Evolutionary conservation across 306 rosid species (phyloP).

Genomic region (Inga laurina): DNA sequence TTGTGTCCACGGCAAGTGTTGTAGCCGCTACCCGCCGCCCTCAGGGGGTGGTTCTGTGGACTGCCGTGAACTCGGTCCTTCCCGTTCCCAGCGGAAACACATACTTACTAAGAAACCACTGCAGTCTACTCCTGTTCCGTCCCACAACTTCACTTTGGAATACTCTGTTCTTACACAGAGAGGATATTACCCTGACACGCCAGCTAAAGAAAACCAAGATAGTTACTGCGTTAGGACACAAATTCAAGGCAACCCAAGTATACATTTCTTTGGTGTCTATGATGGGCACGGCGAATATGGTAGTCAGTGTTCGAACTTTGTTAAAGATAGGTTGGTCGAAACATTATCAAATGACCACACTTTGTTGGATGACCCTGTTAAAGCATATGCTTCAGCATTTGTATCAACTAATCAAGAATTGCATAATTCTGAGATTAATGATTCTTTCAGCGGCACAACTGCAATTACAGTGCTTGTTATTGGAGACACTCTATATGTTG

Average conservation of each 20-base stretch:
- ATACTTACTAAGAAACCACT: conserved; percentile 67
- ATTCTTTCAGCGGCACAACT: conserved; percentile 94
- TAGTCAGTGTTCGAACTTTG: conserved; percentile 75
- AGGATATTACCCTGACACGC: conserved; percentile 93
- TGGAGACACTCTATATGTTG: conserved; percentile 75
- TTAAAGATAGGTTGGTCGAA: conserved; percentile 68
- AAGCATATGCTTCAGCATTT: conserved; percentile 74
- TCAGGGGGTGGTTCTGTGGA: conserved; percentile 62
- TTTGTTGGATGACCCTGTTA: conserved; percentile 70
- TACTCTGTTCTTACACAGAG: conserved; percentile 82
- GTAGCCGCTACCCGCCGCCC: conserved; percentile 52
- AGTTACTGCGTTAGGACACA: conserved; percentile 69
- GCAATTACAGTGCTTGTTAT: conserved; percentile 85
- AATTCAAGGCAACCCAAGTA: conserved; percentile 72
- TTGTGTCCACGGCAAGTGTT: conserved; percentile 84
- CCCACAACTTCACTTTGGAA: conserved; percentile 69
- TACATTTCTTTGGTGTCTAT: conserved; percentile 91
- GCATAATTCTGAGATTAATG: conserved; percentile 70
- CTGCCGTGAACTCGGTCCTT: conserved; percentile 47
- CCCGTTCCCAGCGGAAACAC: conserved; percentile 55
- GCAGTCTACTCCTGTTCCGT: conserved; percentile 71
- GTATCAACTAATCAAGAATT: conserved; percentile 61
- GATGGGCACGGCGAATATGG: conserved; percentile 97
- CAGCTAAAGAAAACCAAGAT: conserved; percentile 84
- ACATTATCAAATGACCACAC: conserved; percentile 55